These are phyloP conservation scores for Vanrija pseudolonga DNA, from an alignment of 1,284 basidiomycete species.

Conservation along the genomic window DNA sequence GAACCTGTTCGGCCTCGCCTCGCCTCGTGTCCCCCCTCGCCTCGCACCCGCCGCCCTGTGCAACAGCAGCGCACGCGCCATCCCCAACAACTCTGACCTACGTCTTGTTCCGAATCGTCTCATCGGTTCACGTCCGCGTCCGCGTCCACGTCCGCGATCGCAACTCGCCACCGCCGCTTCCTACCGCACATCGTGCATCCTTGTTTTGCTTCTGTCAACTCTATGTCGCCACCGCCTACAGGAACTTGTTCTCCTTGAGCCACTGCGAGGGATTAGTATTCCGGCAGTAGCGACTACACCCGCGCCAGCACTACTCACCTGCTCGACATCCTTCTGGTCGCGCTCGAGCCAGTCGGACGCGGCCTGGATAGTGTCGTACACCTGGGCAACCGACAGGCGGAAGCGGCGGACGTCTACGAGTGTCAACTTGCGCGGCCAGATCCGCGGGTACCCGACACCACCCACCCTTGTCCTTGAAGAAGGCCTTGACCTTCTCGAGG, in stretches of 20 bases:
- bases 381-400: slow-evolving; percentile 54
- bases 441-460: no score
- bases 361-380: slow-evolving; percentile 55
- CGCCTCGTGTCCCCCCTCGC: no score
- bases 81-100: neutral
- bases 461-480: slow-evolving; percentile 57
- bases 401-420: slow-evolving; percentile 48
- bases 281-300: neutral
- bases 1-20: no score
- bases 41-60: no score
- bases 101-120: neutral
- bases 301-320: slow-evolving; percentile 43
- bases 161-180: neutral
- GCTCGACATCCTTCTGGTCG: slow-evolving; percentile 52
- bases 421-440: neutral
- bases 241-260: slow-evolving; percentile 55
- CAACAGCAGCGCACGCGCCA: neutral
- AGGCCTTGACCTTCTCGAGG: slow-evolving; percentile 62
- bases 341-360: slow-evolving; percentile 55
- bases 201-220: neutral
- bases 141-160: no score
- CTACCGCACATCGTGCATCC: neutral
- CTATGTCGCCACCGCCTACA: slow-evolving; percentile 20
- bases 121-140: neutral
- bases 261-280: slow-evolving; percentile 49